Evolutionary conservation across 2,329 filamentous ascomycete genomes (phyloP).

Genomic region (Capronia coronata): DNA sequence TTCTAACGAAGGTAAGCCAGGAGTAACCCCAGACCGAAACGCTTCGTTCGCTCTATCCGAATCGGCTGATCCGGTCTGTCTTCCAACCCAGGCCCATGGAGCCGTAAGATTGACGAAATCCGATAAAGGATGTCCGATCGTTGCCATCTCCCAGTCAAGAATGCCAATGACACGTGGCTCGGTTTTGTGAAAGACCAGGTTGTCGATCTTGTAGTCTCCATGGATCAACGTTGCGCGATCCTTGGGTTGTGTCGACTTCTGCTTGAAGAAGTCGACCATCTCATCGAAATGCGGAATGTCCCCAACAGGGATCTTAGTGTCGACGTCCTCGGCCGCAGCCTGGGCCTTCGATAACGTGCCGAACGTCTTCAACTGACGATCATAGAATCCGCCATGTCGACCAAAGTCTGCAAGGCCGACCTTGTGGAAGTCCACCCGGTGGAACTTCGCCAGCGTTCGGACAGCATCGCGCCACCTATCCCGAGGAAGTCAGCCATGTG

Average conservation of each 20-base stretch:
- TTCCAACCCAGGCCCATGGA: constrained; percentile 35
- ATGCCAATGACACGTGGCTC: constrained; percentile 86
- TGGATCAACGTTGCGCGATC: constrained; percentile 79
- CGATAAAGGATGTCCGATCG: constrained; percentile 88
- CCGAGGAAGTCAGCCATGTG: not conserved
- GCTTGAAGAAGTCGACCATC: constrained; percentile 69
- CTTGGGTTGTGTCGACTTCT: constrained; percentile 62
- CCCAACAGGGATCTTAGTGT: constrained; percentile 70
- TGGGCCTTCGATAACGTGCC: constrained; percentile 70
- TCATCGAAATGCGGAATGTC: constrained; percentile 76
- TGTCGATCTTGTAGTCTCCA: constrained; percentile 95
- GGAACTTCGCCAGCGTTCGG: constrained; percentile 75
- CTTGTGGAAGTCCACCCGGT: constrained; percentile 60
- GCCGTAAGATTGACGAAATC: constrained; percentile 73
- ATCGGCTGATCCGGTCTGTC: constrained; percentile 31
- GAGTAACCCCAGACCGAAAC: constrained; percentile 58
- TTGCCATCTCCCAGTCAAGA: constrained; percentile 98
- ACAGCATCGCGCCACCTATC: constrained; percentile 74
- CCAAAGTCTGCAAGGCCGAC: constrained; percentile 70
- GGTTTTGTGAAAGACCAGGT: constrained; percentile 81
- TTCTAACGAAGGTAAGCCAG: constrained; percentile 58
- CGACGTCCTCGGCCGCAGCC: constrained; percentile 65
- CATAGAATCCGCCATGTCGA: constrained; percentile 69
- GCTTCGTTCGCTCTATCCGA: constrained; percentile 7
- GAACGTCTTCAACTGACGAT: constrained; percentile 79